Evolutionary conservation across 306 rosid species (phyloP), one percentile per base, ranked within the genome.

Genomic region (Psophocarpus tetragonolobus): DNA sequence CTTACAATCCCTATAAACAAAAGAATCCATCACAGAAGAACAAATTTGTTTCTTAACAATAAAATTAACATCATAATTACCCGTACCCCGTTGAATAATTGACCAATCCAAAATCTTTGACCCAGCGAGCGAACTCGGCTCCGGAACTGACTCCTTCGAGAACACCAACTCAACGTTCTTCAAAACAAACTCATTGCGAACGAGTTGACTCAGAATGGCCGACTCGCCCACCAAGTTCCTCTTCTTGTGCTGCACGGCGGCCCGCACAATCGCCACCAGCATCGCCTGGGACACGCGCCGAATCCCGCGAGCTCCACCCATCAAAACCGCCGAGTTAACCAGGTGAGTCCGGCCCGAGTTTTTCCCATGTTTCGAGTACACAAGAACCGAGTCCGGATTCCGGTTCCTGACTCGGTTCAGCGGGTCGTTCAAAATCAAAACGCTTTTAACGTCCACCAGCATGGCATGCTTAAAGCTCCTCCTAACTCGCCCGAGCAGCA

Each of bases 401-500:
- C 82, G 80, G 44, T 72, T 89, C 84, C 88, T 73, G 51, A 85
- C 83, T 78, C 84, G 89, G 3, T 76, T 80, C 38, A 92, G 78
- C 38, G 93, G 92, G 73, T 95, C 98, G 0, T 85, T 78, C 0
- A 88, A 45, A 4, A 95, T 33, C 0, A 92, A 3, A 8, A 72
- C 36, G 41, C 14, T 86, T 57, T 85, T 88, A 23, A 81, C 89
- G 64, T 88, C 97, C 1, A 87, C 88, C 8, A 92, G 82, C 87
- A 88, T 86, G 47, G 87, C 39, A 54, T 86, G 93, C 80, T 92
- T 95, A 86, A 92, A 95, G 45, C 75, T 85, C 7, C 88, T 82
- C n/a, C 94, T 80, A 7, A 92, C 89, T 35, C 98, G 96, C 15
- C 97, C 98, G 6, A 95, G 87, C 1, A 92, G 78, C 97, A 95